Percentiles rank a stretch among this genome's conserved stretches.
phyloP scores from a whole-genome alignment of 2,329 filamentous ascomycete species.

The Botryotinia narcissicola region DNA sequence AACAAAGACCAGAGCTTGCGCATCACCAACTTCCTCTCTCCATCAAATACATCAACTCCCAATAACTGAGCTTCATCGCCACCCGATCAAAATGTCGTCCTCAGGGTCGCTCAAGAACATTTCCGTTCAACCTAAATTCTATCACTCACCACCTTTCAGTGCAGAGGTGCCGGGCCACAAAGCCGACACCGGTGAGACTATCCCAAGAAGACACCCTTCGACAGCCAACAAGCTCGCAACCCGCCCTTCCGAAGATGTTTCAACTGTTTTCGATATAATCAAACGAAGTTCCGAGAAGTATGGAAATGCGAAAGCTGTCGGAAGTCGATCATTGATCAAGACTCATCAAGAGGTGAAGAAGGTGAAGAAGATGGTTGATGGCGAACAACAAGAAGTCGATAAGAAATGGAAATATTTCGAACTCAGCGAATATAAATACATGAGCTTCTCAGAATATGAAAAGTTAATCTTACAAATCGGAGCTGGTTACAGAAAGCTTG shows the following conservation, averaged over 20 bases:
- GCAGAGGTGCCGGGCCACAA: slow-evolving; percentile 58
- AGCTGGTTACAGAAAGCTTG: slow-evolving; percentile 67
- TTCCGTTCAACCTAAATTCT: slow-evolving; percentile 34
- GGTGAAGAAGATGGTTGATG: slow-evolving; percentile 81
- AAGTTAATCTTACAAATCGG: slow-evolving; percentile 64
- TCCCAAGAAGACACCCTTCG: slow-evolving; percentile 59
- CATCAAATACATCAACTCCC: neutral
- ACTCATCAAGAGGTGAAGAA: slow-evolving; percentile 80
- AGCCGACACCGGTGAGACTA: slow-evolving; percentile 65
- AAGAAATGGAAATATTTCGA: slow-evolving; percentile 88
- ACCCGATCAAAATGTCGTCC: neutral
- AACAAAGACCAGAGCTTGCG: neutral
- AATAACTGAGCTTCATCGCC: neutral
- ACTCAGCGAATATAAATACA: slow-evolving; percentile 72
- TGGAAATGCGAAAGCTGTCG: slow-evolving; percentile 61
- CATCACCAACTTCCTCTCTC: neutral
- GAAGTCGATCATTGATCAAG: slow-evolving; percentile 68
- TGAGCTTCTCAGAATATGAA: slow-evolving; percentile 75
- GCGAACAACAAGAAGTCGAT: slow-evolving; percentile 72
- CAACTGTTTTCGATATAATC: slow-evolving; percentile 57
- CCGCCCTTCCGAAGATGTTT: slow-evolving; percentile 49
- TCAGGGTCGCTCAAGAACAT: slow-evolving; percentile 35
- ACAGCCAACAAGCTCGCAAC: slow-evolving; percentile 56
- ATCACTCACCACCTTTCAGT: slow-evolving; percentile 55
- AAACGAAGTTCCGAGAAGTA: slow-evolving; percentile 61